Percentiles rank a stretch among this genome's conserved stretches.
Conservation (phyloP, 495 filamentous ascomycete species). For the Daldinia vernicosa region DNA sequence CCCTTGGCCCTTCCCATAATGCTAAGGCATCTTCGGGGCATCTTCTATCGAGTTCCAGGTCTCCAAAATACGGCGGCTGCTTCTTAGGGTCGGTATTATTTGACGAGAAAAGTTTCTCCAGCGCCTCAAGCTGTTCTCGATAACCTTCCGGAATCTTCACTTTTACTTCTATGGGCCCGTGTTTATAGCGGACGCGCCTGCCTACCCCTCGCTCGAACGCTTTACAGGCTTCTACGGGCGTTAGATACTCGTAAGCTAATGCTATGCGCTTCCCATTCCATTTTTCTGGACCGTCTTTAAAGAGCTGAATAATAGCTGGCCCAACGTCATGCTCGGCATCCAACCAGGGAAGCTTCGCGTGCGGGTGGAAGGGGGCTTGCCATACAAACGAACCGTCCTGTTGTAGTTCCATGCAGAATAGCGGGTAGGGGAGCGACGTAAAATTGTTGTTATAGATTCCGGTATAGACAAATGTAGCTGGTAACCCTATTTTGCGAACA, state of each 20-base stretch:
- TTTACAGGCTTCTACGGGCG: slow-evolving; percentile 80
- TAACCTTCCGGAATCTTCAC: slow-evolving; percentile 90
- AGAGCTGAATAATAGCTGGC: slow-evolving; percentile 90
- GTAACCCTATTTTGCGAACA: slow-evolving; percentile 80
- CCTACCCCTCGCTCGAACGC: slow-evolving; percentile 81
- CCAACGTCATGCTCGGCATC: slow-evolving; percentile 98
- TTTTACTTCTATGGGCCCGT: slow-evolving; percentile 80
- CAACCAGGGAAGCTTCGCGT: slow-evolving; percentile 91
- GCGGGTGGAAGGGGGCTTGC: slow-evolving; percentile 92
- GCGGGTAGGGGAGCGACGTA: slow-evolving; percentile 87
- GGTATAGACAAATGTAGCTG: slow-evolving; percentile 91
- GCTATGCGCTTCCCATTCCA: slow-evolving; percentile 94
- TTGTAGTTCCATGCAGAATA: slow-evolving; percentile 92
- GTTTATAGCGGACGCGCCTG: slow-evolving; percentile 78
- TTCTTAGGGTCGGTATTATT: slow-evolving; percentile 63
- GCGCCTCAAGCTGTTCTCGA: slow-evolving; percentile 82
- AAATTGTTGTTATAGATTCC: slow-evolving; percentile 99
- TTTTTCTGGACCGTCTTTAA: slow-evolving; percentile 88
- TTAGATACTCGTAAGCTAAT: slow-evolving; percentile 90
- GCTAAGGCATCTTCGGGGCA: slow-evolving; percentile 75
- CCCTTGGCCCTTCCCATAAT: slow-evolving; percentile 90
- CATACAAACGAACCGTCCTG: slow-evolving; percentile 87
- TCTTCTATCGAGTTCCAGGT: slow-evolving; percentile 62
- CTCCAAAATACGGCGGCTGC: slow-evolving; percentile 66
- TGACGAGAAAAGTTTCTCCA: slow-evolving; percentile 69